Evolutionary conservation across 805 yeast genomes (phyloP).

Genomic region (Yamadazyma endophytica): DNA sequence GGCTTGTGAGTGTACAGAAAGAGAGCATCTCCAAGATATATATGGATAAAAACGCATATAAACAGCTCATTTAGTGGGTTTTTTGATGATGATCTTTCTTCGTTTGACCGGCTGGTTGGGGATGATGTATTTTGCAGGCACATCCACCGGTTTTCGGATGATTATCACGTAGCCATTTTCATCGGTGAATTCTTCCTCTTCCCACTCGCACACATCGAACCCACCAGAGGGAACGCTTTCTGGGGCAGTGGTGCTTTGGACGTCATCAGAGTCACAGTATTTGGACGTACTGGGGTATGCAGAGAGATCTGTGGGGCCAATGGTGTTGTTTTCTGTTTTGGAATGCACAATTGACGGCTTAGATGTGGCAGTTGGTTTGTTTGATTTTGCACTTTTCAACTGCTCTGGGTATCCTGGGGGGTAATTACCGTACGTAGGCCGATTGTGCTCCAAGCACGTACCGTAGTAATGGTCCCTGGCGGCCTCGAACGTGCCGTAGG

Average conservation of each 20-base stretch:
- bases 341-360: constrained; percentile 1
- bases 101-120: constrained; percentile 8
- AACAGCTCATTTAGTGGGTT: not conserved
- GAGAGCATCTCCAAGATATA: constrained; percentile 27
- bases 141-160: constrained; percentile 17
- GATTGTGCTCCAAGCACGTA: constrained; percentile 39
- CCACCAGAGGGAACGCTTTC: constrained; percentile 4
- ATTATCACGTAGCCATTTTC: constrained; percentile 14
- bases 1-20: constrained; percentile 52
- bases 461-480: constrained; percentile 48
- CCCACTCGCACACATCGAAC: constrained; percentile 16
- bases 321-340: constrained; percentile 4
- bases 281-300: no score
- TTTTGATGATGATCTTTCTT: constrained; percentile 12
- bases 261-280: no score
- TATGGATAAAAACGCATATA: constrained; percentile 15
- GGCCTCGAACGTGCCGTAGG: constrained; percentile 37
- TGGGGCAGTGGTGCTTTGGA: not conserved
- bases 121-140: constrained; percentile 10
- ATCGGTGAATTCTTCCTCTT: constrained; percentile 17
- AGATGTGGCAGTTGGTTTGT: constrained; percentile 1
- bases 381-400: no score
- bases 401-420: constrained; percentile 9
- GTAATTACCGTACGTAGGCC: constrained; percentile 10
- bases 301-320: no score